Percentiles rank a stretch among this genome's conserved stretches.
Conservation (phyloP, 345 rosid species). For the Syzygium aromaticum region DNA sequence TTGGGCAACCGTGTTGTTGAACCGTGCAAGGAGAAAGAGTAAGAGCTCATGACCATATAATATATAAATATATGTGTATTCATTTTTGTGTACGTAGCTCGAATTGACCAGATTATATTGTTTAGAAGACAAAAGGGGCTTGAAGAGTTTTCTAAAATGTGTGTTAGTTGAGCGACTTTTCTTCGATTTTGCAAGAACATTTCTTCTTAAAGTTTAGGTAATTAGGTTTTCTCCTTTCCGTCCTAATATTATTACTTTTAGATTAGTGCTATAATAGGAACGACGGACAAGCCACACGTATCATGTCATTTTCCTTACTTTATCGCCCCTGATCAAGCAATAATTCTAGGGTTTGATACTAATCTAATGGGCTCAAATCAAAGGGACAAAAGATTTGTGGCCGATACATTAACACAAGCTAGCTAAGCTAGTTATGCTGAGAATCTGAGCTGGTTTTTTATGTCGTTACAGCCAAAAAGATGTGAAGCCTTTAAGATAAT, state of each 20-base stretch:
- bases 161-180: not conserved
- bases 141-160: not conserved
- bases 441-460: not conserved
- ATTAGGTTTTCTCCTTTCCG: not conserved
- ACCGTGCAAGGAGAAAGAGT: constrained; percentile 10
- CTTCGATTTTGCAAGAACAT: not conserved
- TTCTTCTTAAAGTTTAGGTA: not conserved
- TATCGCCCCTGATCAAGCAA: not conserved
- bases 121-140: not conserved
- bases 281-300: not conserved
- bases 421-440: not conserved
- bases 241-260: not conserved
- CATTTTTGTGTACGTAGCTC: not conserved
- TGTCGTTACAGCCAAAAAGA: not conserved
- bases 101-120: not conserved
- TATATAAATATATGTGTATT: not conserved
- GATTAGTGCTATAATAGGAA: not conserved
- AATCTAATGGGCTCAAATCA: not conserved
- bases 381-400: not conserved
- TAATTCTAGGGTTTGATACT: not conserved
- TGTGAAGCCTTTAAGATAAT: not conserved
- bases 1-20: constrained; percentile 24
- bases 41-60: not conserved
- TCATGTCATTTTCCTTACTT: not conserved
- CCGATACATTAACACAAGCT: not conserved